Base-by-base conservation (phyloP, 1,284 basidiomycete species). In the Phellopilus nigrolimitatus region DNA sequence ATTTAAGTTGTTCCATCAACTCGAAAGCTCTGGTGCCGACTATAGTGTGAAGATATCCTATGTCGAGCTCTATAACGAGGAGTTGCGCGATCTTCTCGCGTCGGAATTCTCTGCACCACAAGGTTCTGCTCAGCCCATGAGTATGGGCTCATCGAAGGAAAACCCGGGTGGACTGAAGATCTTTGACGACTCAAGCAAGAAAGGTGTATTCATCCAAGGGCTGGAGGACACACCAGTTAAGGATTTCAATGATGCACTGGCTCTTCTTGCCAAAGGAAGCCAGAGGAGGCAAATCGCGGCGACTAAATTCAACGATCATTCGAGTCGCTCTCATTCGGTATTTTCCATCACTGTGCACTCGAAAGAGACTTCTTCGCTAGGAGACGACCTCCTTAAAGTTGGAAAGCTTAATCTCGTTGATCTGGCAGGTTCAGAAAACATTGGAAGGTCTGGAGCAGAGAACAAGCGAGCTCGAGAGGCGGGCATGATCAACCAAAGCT, bases 51-150 rank as follows among this genome's bases (percentile, higher is more conserved):
- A 92, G 62, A 83, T 97, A 50, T 95, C 92, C 0, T 98, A 88
- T 65, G 79, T 99, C 50, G 97, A 99, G 65, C 78, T 99, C n/a
- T 99, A 99, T 71, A 99, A 99, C 64, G 97, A 99, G 70, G 95
- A 99, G 66, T 79, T 99, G n/a, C 88, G 95, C 25, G 95, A 98
- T 65, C 78, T 98, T 27, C 81, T 97, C 28, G 80, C 88, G 2
- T 73, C 74, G 56, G 88, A 95, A 19, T 71, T 90, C 58, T 66
- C 82, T 30, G 72, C 83, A 24, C 80, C 87, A 19, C 66, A 68
- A 7, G 80, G 77, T 36, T 74, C 73, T 42, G 72, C 71, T 9
- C 84, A 89, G 56, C 84, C 85, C 0, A 88, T 89, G 85, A 82
- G 82, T 21, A 75, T 81, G 66, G 80, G 74, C 4, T 57, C 48